These are phyloP conservation scores for Boehmeria nivea DNA, from an alignment of 306 rosid genomes.

Conservation along the genomic window DNA sequence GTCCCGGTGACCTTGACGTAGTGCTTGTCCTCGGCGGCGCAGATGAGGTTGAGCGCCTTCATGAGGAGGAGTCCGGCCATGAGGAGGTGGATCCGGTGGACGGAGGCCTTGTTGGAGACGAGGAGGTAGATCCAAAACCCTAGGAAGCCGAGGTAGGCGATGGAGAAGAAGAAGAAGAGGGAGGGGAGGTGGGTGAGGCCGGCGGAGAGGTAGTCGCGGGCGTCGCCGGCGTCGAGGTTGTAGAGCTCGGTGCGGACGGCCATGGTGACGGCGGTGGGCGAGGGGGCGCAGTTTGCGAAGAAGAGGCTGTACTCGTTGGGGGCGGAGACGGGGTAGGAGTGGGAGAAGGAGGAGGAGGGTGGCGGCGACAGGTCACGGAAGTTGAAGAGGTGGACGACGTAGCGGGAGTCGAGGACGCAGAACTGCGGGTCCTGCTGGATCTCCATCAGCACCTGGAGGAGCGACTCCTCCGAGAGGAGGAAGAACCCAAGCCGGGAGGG, in stretches of 20 bases:
- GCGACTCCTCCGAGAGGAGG: conserved; percentile 75
- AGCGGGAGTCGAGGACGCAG: conserved; percentile 65
- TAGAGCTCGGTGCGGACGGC: conserved; percentile 57
- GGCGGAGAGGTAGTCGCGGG: conserved; percentile 67
- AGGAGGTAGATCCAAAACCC: conserved; percentile 52
- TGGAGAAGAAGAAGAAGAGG: conserved; percentile 48
- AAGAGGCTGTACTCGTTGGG: conserved; percentile 78
- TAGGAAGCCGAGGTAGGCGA: conserved; percentile 47
- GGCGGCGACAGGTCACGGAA: conserved; percentile 77
- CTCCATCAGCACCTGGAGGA: conserved; percentile 76
- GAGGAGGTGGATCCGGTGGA: conserved; percentile 77
- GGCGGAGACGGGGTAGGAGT: conserved; percentile 40
- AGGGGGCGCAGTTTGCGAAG: conserved; percentile 73
- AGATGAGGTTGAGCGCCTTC: conserved; percentile 67
- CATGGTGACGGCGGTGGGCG: conserved; percentile 62
- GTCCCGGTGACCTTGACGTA: conserved; percentile 75
- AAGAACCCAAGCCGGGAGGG: conserved; percentile 71
- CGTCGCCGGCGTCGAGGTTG: conserved; percentile 48
- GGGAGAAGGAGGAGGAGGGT: conserved; percentile 43
- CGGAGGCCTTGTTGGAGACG: conserved; percentile 36
- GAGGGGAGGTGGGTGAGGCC: conserved; percentile 74
- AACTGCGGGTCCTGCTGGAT: conserved; percentile 63
- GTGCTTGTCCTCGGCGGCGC: conserved; percentile 85
- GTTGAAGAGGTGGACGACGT: conserved; percentile 42
- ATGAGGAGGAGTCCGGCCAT: conserved; percentile 60